Conservation (phyloP, 75 land plant genomes). For the Picea sitchensis region DNA sequence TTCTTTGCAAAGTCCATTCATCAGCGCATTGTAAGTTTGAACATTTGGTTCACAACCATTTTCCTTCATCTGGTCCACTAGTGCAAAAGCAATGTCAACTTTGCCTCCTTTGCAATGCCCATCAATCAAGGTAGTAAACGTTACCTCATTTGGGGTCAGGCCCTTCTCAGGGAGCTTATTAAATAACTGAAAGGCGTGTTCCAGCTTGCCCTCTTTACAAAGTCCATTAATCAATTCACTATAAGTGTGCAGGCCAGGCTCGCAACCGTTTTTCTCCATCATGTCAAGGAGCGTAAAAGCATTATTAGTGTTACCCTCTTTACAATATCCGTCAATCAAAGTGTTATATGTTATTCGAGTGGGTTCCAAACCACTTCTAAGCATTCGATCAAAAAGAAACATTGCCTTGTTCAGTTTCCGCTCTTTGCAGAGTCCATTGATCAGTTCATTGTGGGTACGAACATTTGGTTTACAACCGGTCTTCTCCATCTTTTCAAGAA, state of each 20-base stretch:
- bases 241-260: constrained; percentile 71
- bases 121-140: constrained; percentile 56
- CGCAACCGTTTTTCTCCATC: constrained; percentile 54
- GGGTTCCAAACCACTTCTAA: constrained; percentile 40
- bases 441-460: constrained; percentile 57
- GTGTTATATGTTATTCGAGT: constrained; percentile 70
- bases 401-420: constrained; percentile 50
- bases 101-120: constrained; percentile 45
- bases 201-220: constrained; percentile 44
- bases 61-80: constrained; percentile 43
- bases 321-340: constrained; percentile 58
- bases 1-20: constrained; percentile 46
- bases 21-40: constrained; percentile 51
- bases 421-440: constrained; percentile 45
- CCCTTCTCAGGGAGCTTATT: constrained; percentile 33
- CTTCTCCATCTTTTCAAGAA: constrained; percentile 40
- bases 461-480: constrained; percentile 25
- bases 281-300: constrained; percentile 62
- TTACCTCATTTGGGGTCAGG: constrained; percentile 42
- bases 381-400: constrained; percentile 58
- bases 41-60: constrained; percentile 29
- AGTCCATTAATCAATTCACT: constrained; percentile 60
- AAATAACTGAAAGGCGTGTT: constrained; percentile 42
- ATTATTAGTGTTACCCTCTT: constrained; percentile 53
- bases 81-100: constrained; percentile 24